Evolutionary conservation across 768 basidiomycete species (phyloP).

Genomic region (Rubroboletus pulcherrimus): DNA sequence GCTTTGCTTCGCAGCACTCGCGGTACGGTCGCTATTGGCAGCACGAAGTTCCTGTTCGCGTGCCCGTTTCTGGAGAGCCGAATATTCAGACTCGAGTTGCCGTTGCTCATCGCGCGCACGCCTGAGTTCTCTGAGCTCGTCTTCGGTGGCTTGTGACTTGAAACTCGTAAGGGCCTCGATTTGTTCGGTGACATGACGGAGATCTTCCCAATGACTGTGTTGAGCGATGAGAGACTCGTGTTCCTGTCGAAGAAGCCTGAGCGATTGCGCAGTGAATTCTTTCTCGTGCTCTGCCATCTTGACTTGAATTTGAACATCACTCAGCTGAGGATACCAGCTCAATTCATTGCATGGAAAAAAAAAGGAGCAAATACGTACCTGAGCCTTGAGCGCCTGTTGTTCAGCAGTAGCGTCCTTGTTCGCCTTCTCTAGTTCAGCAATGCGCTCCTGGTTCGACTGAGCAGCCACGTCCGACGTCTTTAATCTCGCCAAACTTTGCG

Average conservation of each 20-base stretch:
- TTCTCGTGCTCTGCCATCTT: conserved; percentile 59
- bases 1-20: conserved; percentile 55
- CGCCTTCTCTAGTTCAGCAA: conserved; percentile 57
- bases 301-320: conserved; percentile 56
- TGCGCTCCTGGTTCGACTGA: conserved; percentile 56
- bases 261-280: conserved; percentile 49
- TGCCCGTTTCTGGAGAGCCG: conserved; percentile 63
- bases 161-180: conserved; percentile 62
- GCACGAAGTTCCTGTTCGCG: conserved; percentile 68
- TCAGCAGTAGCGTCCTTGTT: conserved; percentile 54
- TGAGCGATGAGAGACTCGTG: conserved; percentile 57
- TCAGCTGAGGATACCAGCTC: conserved; percentile 41
- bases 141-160: conserved; percentile 61
- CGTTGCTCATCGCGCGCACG: conserved; percentile 56
- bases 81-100: conserved; percentile 63
- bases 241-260: conserved; percentile 54
- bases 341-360: background rate
- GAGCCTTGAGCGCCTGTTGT: conserved; percentile 52
- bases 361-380: conserved; percentile 43
- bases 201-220: conserved; percentile 75
- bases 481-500: conserved; percentile 65
- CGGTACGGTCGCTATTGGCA: conserved; percentile 57
- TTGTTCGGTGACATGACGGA: conserved; percentile 67
- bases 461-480: conserved; percentile 69
- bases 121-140: conserved; percentile 69